phyloP scores from a whole-genome alignment of 352 stramenopile genomes.

The Achlya hypogyna region DNA sequence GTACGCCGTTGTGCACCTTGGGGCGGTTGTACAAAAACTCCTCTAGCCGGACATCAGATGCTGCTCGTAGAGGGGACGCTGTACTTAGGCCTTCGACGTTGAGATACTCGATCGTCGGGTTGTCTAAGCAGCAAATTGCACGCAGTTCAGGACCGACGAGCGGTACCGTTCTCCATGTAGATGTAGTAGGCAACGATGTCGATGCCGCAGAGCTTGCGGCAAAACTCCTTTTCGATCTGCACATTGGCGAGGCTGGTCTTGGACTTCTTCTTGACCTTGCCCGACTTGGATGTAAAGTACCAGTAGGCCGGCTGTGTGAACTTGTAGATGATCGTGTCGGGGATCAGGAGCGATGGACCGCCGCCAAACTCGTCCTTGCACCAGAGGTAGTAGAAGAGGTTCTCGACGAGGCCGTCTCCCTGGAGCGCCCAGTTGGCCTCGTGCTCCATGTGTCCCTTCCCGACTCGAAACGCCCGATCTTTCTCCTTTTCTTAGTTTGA shows the following conservation, averaged over 20 bases:
- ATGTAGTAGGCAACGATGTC: conserved; percentile 93
- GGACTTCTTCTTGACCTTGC: conserved; percentile 87
- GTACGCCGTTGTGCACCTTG: conserved; percentile 86
- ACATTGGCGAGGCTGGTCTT: conserved; percentile 86
- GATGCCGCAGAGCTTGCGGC: conserved; percentile 59
- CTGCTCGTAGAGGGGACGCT: neutral
- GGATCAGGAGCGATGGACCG: conserved; percentile 71
- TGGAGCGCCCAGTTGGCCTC: conserved; percentile 40
- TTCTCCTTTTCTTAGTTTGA: neutral
- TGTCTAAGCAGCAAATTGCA: neutral
- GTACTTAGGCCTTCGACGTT: conserved; percentile 64
- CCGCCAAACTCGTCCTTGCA: conserved; percentile 86
- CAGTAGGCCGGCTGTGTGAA: conserved; percentile 87
- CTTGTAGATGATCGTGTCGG: conserved; percentile 92
- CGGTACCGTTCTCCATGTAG: conserved; percentile 20
- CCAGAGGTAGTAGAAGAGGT: conserved; percentile 86
- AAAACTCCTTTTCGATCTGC: conserved; percentile 92
- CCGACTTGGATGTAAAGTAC: conserved; percentile 90
- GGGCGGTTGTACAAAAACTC: conserved; percentile 91
- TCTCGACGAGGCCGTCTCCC: conserved; percentile 79
- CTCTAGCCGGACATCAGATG: neutral
- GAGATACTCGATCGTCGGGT: conserved; percentile 89
- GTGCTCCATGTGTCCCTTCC: conserved; percentile 9
- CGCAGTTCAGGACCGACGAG: neutral
- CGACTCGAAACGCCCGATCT: conserved; percentile 9